Evolutionary conservation across 352 stramenopile species (phyloP).

Genomic region (Thalassiosira livingstoniorum): DNA sequence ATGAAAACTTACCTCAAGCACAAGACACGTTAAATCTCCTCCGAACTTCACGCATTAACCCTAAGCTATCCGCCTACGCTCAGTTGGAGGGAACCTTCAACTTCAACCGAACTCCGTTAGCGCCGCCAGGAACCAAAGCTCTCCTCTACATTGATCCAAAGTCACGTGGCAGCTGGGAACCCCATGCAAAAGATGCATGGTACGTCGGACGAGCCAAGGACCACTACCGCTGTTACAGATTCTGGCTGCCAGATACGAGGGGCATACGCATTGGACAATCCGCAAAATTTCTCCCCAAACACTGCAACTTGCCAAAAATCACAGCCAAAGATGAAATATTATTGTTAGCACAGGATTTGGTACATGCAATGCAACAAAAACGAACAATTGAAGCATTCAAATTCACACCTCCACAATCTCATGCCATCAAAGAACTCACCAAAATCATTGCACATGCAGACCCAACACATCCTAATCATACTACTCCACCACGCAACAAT

Average conservation of each 20-base stretch:
- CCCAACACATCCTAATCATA: too few species aligned
- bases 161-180: neutral
- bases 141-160: neutral
- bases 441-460: neutral
- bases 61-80: slow-evolving; percentile 39
- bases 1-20: slow-evolving; percentile 46
- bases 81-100: slow-evolving; percentile 44
- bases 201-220: slow-evolving; percentile 7
- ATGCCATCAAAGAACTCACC: neutral
- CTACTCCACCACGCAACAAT: neutral
- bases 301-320: neutral
- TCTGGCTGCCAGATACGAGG: neutral
- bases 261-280: neutral
- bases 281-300: slow-evolving; percentile 2
- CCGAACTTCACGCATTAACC: slow-evolving; percentile 31
- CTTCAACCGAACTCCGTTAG: slow-evolving; percentile 41
- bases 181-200: neutral
- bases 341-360: neutral
- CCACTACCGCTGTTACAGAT: neutral
- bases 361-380: neutral
- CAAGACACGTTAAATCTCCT: slow-evolving; percentile 60
- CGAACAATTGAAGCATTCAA: neutral
- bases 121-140: slow-evolving; percentile 27
- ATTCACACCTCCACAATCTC: neutral
- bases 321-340: neutral